These are phyloP conservation scores for Cerrena zonata DNA, from an alignment of 1,284 basidiomycete genomes.

Conservation along the genomic window DNA sequence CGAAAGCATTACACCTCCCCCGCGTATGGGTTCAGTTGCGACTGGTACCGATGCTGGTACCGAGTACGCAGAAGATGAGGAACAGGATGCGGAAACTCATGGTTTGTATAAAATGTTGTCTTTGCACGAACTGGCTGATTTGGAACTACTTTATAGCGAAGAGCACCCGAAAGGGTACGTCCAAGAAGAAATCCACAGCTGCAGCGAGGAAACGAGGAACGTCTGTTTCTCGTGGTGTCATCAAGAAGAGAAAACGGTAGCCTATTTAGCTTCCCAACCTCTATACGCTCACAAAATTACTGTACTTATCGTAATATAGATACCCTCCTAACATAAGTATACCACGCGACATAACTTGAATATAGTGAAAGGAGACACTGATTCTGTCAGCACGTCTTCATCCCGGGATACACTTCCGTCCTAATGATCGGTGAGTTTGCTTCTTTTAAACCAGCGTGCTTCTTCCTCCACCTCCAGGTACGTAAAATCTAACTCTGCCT, in stretches of 20 bases:
- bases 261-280: background rate
- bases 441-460: too few relatives aligned
- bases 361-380: too few relatives aligned
- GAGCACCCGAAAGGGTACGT: background rate
- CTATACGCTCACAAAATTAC: background rate
- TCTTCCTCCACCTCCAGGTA: too few relatives aligned
- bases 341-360: background rate
- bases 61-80: conserved; percentile 60
- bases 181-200: background rate
- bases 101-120: background rate
- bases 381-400: too few relatives aligned
- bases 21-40: conserved; percentile 48
- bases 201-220: background rate
- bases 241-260: conserved; percentile 6
- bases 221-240: background rate
- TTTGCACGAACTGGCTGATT: background rate
- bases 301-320: background rate
- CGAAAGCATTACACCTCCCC: conserved; percentile 49
- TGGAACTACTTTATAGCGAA: background rate
- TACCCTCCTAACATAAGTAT: background rate
- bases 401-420: too few relatives aligned
- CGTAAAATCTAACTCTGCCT: too few relatives aligned
- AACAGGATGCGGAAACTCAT: conserved; percentile 36
- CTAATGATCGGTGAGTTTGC: too few relatives aligned
- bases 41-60: conserved; percentile 68